A percentile compares a stretch with the other conserved stretches of the same genome.
Conservation (phyloP, 768 basidiomycete genomes). For the Suillus discolor region DNA sequence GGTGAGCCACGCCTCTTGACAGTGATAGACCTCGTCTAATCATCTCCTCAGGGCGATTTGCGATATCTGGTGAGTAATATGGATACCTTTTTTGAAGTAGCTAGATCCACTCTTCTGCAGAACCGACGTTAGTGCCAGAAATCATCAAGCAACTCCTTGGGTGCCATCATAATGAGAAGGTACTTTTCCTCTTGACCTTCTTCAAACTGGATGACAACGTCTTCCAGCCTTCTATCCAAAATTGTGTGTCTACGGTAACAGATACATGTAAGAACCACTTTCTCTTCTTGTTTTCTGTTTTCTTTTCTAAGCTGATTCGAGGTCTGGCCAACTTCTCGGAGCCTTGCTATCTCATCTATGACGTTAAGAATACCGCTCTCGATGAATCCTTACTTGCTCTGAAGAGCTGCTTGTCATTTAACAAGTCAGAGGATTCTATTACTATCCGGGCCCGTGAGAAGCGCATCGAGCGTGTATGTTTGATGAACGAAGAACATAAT, state of each 20-base stretch:
- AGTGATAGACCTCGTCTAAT: constrained; percentile 8
- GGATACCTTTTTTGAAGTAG: constrained; percentile 2
- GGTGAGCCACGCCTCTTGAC: constrained; percentile 36
- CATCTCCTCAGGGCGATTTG: constrained; percentile 39
- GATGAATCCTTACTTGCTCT: constrained; percentile 40
- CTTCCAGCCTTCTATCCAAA: constrained; percentile 73
- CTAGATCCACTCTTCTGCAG: constrained; percentile 32
- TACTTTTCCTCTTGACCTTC: constrained; percentile 24
- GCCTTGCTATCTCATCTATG: constrained; percentile 56
- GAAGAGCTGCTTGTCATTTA: constrained; percentile 36
- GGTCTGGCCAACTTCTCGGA: constrained; percentile 64
- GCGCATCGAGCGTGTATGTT: constrained; percentile 45
- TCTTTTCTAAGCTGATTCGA: constrained; percentile 25
- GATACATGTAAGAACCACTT: constrained; percentile 56
- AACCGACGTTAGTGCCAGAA: constrained; percentile 63
- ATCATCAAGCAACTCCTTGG: constrained; percentile 63
- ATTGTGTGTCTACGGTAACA: constrained; percentile 63
- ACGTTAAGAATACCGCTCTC: constrained; percentile 47
- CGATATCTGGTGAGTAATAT: constrained; percentile 37
- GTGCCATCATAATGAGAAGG: constrained; percentile 87
- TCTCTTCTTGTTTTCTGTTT: neutral
- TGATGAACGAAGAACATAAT: constrained; percentile 44
- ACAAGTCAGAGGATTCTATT: constrained; percentile 37
- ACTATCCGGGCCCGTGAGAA: constrained; percentile 44
- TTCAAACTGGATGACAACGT: neutral